Percentiles rank a stretch among this genome's conserved stretches.
phyloP scores from a whole-genome alignment of 768 basidiomycete species.

The Suillus tomentosus region DNA sequence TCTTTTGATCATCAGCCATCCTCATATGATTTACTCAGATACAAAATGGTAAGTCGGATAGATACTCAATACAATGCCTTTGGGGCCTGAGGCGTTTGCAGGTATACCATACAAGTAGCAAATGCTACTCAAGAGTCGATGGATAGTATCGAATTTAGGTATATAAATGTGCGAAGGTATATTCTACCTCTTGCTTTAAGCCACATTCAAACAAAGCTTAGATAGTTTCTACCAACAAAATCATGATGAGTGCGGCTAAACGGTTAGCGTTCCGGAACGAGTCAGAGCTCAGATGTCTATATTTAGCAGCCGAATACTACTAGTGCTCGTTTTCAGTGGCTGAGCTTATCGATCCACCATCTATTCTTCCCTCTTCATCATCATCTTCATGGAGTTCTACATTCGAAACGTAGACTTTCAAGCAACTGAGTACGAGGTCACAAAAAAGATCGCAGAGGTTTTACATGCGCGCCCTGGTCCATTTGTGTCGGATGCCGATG shows the following conservation, averaged over 20 bases:
- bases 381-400: conserved; percentile 40
- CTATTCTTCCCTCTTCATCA: background rate
- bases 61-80: background rate
- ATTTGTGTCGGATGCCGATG: conserved; percentile 25
- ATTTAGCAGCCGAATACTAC: background rate
- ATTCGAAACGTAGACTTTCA: conserved; percentile 36
- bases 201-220: background rate
- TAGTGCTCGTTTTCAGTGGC: background rate
- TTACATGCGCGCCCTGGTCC: conserved; percentile 46
- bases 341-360: conserved; percentile 6
- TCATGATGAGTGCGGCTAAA: background rate
- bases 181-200: background rate
- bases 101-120: conserved; percentile 34
- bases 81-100: conserved; percentile 14
- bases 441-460: conserved; percentile 52
- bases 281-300: background rate
- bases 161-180: background rate
- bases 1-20: background rate
- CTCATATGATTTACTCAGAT: conserved; percentile 31
- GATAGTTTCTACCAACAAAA: background rate
- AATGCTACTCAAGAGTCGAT: background rate
- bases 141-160: background rate
- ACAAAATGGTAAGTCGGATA: conserved; percentile 43
- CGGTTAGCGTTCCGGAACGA: too few relatives aligned
- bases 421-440: conserved; percentile 57